These are phyloP conservation scores for Camellia oleifera DNA, from an alignment of 179 eudicot species.

Conservation along the genomic window DNA sequence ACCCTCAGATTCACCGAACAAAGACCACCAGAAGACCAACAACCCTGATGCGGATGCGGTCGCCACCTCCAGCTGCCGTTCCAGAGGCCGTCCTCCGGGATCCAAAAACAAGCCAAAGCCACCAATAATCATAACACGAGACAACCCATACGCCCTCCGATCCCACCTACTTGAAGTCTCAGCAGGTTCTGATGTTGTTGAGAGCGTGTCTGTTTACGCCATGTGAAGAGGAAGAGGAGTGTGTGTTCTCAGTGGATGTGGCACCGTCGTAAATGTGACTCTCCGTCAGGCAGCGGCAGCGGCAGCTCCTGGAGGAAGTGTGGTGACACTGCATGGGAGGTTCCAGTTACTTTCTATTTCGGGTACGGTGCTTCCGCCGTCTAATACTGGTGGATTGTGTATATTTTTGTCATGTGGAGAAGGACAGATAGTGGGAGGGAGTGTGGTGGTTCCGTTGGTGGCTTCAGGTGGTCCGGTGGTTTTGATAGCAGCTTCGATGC, in stretches of 20 bases:
- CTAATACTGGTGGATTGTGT: constrained; percentile 31
- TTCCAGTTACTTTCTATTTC: constrained; percentile 33
- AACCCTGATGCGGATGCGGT: not conserved
- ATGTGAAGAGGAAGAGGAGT: constrained; percentile 39
- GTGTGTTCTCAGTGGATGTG: constrained; percentile 34
- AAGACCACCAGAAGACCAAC: not conserved
- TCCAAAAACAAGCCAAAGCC: constrained; percentile 43
- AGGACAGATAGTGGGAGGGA: constrained; percentile 39
- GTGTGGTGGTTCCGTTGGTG: constrained; percentile 27
- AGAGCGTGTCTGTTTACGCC: constrained; percentile 28
- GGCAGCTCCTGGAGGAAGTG: constrained; percentile 18
- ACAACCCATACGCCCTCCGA: constrained; percentile 36
- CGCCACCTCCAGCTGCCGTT: constrained; percentile 23
- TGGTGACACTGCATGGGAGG: constrained; percentile 33
- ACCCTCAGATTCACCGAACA: constrained; percentile 2
- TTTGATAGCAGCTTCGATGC: constrained; percentile 31
- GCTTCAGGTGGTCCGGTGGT: constrained; percentile 30
- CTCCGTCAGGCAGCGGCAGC: constrained; percentile 26
- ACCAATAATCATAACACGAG: constrained; percentile 34
- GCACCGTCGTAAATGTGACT: constrained; percentile 32
- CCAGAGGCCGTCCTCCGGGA: constrained; percentile 39
- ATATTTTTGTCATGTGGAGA: constrained; percentile 33
- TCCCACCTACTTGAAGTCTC: constrained; percentile 40
- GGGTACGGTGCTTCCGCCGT: constrained; percentile 44
- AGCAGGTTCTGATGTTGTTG: constrained; percentile 28